These are phyloP conservation scores for Ceratocystis cubensis DNA, from an alignment of 2,329 filamentous ascomycete genomes.

Conservation along the genomic window DNA sequence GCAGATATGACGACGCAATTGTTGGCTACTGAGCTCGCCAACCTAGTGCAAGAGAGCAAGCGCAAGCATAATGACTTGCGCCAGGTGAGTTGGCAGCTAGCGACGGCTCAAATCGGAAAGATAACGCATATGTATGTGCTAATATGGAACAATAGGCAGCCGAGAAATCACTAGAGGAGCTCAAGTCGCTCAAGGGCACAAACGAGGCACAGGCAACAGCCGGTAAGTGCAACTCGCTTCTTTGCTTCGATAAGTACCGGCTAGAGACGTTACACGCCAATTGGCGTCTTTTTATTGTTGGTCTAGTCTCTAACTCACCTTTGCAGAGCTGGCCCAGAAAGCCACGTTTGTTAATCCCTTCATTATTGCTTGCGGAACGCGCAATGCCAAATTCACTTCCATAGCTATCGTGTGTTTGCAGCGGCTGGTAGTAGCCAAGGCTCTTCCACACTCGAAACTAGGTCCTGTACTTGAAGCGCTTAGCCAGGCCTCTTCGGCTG, in stretches of 20 bases:
- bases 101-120: not conserved
- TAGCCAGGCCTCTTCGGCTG: conserved; percentile 67
- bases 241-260: not conserved
- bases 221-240: conserved; percentile 35
- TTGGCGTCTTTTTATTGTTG: not conserved
- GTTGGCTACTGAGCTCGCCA: conserved; percentile 73
- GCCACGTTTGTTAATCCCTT: conserved; percentile 85
- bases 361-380: conserved; percentile 79
- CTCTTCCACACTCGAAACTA: conserved; percentile 64
- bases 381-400: conserved; percentile 77
- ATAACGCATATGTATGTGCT: not conserved
- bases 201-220: conserved; percentile 65
- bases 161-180: conserved; percentile 82
- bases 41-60: conserved; percentile 90
- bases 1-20: conserved; percentile 73
- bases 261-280: not conserved
- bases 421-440: conserved; percentile 69
- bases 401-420: conserved; percentile 84
- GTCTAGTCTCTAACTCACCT: not conserved
- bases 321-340: conserved; percentile 65
- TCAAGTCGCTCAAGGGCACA: conserved; percentile 61
- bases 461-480: conserved; percentile 81
- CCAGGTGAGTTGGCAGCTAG: conserved; percentile 43
- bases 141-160: conserved; percentile 49
- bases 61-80: conserved; percentile 83